Evolutionary conservation across 106 monocot genomes (phyloP), one percentile per base, ranked within the genome.

Genomic region (Phalaenopsis aphrodite): DNA sequence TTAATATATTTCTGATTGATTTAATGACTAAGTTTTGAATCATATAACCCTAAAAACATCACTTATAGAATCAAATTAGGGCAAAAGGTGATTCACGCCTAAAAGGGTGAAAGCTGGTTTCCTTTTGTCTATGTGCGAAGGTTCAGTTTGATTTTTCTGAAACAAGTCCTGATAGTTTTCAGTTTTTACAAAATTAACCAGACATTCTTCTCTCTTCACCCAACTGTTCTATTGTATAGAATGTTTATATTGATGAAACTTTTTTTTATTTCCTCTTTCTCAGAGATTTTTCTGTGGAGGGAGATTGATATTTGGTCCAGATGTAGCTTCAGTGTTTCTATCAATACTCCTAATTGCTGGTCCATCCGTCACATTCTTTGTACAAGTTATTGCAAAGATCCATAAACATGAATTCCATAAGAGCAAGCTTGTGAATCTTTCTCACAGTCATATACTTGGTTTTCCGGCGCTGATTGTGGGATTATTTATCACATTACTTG

Each of bases 291-390:
- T 83, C 75, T 99, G 91, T 57, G 93, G 99, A 52, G 99, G 99
- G 72, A 86, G 95, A 56, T 79, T 99, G 75, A 95, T 99, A 85
- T 95, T 95, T 83, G 99, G 99, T 71, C 95, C 94, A n/a, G 99
- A 99, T 87, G 91, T 80, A 1, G 77, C 88, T 77, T 99, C 99
- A 55, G 42, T 99, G 48, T 84, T 86, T 46, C 78, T 99, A 81
- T 85, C 99, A 0, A 82, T 83, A 15, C 23, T 89, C 66, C 82
- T 99, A 16, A 95, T 99, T 82, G 81, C 88, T 42, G 87, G 85
- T 56, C 99, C 99, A 65, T 56, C 84, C 49, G 55, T 90, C 18
- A 82, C 83, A 36, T 92, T 99, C 61, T 88, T 85, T 73, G 81
- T 15, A 69, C 99, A 99, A 80, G 81, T 87, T 9, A 82, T 87